Conservation (phyloP, 305 asterid genomes). For the Coffea humblotiana region DNA sequence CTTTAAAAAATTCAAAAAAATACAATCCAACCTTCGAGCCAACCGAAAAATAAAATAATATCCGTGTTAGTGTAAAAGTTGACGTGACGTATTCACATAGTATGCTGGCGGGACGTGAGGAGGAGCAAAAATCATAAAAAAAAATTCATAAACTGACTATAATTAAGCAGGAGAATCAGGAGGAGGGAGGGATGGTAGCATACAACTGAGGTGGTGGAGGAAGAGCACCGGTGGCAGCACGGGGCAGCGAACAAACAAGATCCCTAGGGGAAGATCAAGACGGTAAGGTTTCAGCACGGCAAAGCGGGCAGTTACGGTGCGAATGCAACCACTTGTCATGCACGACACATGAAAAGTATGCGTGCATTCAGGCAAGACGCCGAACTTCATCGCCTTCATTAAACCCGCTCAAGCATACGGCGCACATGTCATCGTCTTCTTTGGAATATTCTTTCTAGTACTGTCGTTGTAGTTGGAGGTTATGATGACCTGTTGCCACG, state of each 20-base stretch:
- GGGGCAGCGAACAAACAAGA: not conserved
- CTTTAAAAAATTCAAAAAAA: too few species aligned
- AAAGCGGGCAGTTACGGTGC: constrained; percentile 40
- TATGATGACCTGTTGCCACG: constrained; percentile 25
- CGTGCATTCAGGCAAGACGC: constrained; percentile 25
- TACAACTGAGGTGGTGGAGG: not conserved
- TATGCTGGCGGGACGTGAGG: not conserved
- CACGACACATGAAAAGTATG: constrained; percentile 33
- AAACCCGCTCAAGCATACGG: constrained; percentile 33
- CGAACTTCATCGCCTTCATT: constrained; percentile 32
- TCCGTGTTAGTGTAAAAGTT: too few species aligned
- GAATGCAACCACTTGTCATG: constrained; percentile 33
- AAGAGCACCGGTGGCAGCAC: not conserved
- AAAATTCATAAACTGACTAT: not conserved
- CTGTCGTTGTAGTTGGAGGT: constrained; percentile 14
- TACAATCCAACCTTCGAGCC: not conserved
- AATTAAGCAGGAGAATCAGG: not conserved
- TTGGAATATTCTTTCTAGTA: not conserved
- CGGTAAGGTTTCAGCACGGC: constrained; percentile 26
- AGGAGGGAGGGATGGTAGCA: not conserved
- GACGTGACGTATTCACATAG: not conserved
- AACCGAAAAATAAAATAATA: too few species aligned
- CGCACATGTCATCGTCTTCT: constrained; percentile 25
- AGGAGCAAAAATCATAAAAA: not conserved
- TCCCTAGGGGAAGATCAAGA: constrained; percentile 5